Evolutionary conservation across 306 rosid species (phyloP).

Genomic region (Rubus parviflorus): DNA sequence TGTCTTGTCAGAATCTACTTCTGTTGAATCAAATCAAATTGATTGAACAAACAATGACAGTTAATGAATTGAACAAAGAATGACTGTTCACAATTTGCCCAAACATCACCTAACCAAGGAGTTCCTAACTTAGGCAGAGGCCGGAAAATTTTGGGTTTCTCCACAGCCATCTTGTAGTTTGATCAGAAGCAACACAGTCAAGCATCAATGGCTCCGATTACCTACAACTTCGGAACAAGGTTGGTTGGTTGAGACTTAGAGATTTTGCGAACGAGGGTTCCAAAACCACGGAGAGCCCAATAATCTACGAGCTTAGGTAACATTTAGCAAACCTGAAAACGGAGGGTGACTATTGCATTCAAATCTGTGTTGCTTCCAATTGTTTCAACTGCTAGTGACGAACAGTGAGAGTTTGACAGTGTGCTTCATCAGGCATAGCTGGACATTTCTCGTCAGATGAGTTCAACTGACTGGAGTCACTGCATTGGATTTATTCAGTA

Average conservation of each 20-base stretch:
- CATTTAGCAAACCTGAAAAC: no score
- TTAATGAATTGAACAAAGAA: not conserved
- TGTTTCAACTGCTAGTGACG: no score
- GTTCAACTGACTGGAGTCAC: conserved; percentile 3
- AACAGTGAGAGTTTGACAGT: conserved; percentile 8
- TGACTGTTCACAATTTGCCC: not conserved
- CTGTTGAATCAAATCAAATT: not conserved
- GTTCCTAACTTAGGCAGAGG: not conserved
- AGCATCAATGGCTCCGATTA: not conserved
- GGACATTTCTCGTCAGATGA: not conserved
- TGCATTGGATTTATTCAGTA: conserved; percentile 8
- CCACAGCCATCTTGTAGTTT: not conserved
- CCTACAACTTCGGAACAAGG: not conserved
- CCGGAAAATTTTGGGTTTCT: not conserved
- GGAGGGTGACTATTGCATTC: no score
- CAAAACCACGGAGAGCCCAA: no score
- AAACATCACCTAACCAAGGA: not conserved
- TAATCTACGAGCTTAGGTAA: no score
- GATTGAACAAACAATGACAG: not conserved
- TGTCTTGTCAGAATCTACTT: not conserved
- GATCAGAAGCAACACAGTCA: not conserved
- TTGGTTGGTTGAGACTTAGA: not conserved
- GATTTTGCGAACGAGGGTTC: no score
- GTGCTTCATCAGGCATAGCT: conserved; percentile 19
- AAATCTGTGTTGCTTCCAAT: no score